Conservation (phyloP, 371 early-diverging fungal species). For the Haplosporangium sp. region DNA sequence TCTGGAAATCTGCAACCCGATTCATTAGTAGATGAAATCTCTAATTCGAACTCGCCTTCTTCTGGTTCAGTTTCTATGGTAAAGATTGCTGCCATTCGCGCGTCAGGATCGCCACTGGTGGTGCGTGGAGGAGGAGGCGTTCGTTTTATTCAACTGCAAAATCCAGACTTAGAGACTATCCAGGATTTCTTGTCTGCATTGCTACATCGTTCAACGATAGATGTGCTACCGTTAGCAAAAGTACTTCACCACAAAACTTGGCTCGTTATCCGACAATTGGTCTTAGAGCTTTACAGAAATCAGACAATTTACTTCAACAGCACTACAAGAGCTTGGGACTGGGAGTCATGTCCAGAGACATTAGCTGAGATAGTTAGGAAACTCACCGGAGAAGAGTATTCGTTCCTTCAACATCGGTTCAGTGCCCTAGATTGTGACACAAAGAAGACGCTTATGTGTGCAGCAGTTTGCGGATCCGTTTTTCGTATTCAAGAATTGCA, state of each 20-base stretch:
- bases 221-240: constrained; percentile 29
- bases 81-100: constrained; percentile 30
- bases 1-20: constrained; percentile 23
- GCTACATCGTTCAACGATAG: constrained; percentile 28
- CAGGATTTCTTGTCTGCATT: constrained; percentile 40
- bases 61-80: constrained; percentile 16
- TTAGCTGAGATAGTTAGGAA: constrained; percentile 34
- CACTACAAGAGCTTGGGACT: constrained; percentile 28
- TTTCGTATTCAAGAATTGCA: constrained; percentile 37
- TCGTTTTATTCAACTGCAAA: constrained; percentile 38
- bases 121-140: constrained; percentile 53
- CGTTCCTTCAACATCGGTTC: constrained; percentile 37
- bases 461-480: constrained; percentile 42
- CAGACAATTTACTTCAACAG: constrained; percentile 37
- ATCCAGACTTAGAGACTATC: constrained; percentile 30
- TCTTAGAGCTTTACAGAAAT: constrained; percentile 45
- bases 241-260: constrained; percentile 38
- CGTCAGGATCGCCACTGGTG: constrained; percentile 25
- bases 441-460: constrained; percentile 46
- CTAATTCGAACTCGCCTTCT: not conserved
- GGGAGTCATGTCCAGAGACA: constrained; percentile 32
- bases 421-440: constrained; percentile 39
- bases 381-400: constrained; percentile 46
- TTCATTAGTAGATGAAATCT: constrained; percentile 31
- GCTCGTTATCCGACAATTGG: constrained; percentile 49